Evolutionary conservation across 2,329 filamentous ascomycete species (phyloP).

Genomic region (Kalmusia sp.): DNA sequence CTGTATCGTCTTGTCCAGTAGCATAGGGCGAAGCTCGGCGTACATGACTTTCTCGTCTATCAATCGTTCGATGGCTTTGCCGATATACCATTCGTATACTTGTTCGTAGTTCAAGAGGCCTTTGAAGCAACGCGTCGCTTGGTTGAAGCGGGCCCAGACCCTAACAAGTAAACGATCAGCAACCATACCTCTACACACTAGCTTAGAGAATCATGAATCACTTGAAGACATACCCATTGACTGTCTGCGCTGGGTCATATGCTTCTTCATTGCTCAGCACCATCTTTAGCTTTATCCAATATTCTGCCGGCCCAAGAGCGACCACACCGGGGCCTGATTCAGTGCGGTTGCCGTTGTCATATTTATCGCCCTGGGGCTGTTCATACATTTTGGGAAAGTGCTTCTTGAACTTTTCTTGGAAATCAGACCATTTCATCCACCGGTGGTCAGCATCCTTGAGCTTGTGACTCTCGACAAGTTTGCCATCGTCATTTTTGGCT

Average conservation of each 20-base stretch:
- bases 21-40: constrained; percentile 74
- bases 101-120: constrained; percentile 72
- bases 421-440: constrained; percentile 57
- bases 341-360: constrained; percentile 14
- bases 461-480: neutral
- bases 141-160: constrained; percentile 69
- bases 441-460: constrained; percentile 16
- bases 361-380: neutral
- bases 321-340: constrained; percentile 15
- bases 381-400: neutral
- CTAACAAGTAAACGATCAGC: constrained; percentile 34
- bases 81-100: constrained; percentile 68
- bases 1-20: constrained; percentile 70
- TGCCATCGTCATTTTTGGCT: neutral
- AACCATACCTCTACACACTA: too few relatives aligned
- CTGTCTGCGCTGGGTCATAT: constrained; percentile 57
- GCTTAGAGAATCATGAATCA: too few relatives aligned
- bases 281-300: constrained; percentile 69
- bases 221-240: constrained; percentile 62
- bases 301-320: constrained; percentile 38
- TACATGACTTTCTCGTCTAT: constrained; percentile 72
- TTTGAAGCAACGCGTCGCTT: constrained; percentile 74
- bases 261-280: constrained; percentile 68
- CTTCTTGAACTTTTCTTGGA: constrained; percentile 24
- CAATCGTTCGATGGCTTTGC: constrained; percentile 66